Percentiles rank a stretch among this genome's conserved stretches.
Conservation (phyloP, 331 rosid species). For the Acacia pycnantha region DNA sequence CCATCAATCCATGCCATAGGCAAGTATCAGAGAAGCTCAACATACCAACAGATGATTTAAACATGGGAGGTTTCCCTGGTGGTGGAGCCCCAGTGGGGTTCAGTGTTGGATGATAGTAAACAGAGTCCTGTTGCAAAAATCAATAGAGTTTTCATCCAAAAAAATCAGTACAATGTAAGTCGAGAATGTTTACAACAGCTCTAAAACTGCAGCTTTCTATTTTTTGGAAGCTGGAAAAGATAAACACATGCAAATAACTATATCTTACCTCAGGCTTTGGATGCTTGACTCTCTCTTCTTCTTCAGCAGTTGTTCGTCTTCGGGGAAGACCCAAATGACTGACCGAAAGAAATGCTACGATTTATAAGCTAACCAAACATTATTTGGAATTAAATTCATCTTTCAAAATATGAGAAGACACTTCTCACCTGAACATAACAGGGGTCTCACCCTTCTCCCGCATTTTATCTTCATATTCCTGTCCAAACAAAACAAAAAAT, state of each 20-base stretch:
- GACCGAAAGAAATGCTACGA: conserved; percentile 40
- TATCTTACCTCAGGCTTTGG: conserved; percentile 86
- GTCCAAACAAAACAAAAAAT: conserved; percentile 38
- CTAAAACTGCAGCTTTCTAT: conserved; percentile 11
- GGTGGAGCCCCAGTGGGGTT: conserved; percentile 99
- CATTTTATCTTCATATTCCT: conserved; percentile 95
- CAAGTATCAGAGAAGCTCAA: conserved; percentile 24
- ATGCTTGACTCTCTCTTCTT: conserved; percentile 90
- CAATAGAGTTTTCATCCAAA: neutral
- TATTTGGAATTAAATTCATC: conserved; percentile 26
- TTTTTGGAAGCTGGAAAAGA: neutral
- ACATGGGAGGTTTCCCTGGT: conserved; percentile 99
- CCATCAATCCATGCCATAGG: conserved; percentile 14
- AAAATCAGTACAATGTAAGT: conserved; percentile 3
- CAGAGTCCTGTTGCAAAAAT: conserved; percentile 74
- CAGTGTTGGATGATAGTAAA: conserved; percentile 86
- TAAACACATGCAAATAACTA: conserved; percentile 15
- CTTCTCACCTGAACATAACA: conserved; percentile 90
- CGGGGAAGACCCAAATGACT: conserved; percentile 97
- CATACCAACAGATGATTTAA: conserved; percentile 84
- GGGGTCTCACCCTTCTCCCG: conserved; percentile 93
- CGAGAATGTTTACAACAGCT: conserved; percentile 11
- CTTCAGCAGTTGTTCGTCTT: conserved; percentile 87
- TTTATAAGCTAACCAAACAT: conserved; percentile 36
- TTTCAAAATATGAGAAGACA: conserved; percentile 7